phyloP scores from a whole-genome alignment of 169 alveolate species.

The Amoebophrya sp. region DNA sequence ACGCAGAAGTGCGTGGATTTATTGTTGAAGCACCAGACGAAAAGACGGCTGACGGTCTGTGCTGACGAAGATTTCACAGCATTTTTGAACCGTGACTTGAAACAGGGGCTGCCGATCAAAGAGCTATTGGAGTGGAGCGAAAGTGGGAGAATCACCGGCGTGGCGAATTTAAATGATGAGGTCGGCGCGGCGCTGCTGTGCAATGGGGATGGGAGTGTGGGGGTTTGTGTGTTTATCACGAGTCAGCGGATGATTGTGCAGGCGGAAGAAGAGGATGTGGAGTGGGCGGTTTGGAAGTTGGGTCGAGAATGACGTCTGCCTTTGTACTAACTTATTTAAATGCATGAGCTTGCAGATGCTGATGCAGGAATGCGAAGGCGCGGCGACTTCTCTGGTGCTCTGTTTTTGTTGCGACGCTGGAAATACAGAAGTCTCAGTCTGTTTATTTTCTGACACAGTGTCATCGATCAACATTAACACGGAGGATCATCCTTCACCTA shows the following conservation, averaged over 20 bases:
- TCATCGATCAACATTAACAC: no score
- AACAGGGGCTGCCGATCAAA: neutral
- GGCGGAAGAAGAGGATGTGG: neutral
- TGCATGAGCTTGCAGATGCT: no score
- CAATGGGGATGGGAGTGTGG: neutral
- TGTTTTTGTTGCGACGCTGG: no score
- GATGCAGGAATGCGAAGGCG: no score
- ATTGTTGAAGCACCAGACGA: neutral
- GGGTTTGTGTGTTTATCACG: neutral
- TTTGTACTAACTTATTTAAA: no score
- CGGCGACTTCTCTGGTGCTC: no score
- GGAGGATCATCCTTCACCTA: no score
- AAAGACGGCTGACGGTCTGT: neutral
- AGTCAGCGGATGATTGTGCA: neutral
- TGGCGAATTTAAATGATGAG: neutral
- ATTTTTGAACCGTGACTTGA: neutral
- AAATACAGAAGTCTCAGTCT: no score
- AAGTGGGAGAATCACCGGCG: neutral
- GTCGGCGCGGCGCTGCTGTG: neutral
- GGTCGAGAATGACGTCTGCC: no score
- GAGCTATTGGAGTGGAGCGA: neutral
- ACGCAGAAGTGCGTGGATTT: neutral
- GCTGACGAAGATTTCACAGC: neutral
- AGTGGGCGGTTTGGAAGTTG: neutral
- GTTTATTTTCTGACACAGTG: no score